phyloP scores from a whole-genome alignment of 345 rosid species.

The Lagerstroemia speciosa region DNA sequence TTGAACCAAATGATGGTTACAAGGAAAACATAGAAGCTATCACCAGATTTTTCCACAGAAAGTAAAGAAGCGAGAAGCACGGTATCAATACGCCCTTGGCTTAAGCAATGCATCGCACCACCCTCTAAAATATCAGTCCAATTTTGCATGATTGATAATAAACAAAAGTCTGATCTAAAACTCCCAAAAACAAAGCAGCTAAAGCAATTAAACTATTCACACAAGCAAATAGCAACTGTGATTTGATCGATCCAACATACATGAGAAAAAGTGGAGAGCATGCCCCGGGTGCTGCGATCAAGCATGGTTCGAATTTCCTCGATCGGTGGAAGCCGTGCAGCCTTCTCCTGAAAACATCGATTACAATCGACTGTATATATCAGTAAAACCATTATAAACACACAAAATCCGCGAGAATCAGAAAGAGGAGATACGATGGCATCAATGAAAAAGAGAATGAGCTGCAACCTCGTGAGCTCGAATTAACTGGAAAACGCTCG shows the following conservation, averaged over 20 bases:
- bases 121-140: neutral
- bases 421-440: neutral
- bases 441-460: neutral
- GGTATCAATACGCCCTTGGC: neutral
- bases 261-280: constrained; percentile 83
- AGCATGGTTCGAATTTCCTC: constrained; percentile 74
- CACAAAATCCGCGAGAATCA: neutral
- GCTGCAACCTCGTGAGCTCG: constrained; percentile 70
- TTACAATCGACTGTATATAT: neutral
- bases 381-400: neutral
- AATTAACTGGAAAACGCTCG: constrained; percentile 54
- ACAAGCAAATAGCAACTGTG: too few relatives aligned
- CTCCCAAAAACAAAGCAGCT: neutral
- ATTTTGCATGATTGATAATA: neutral
- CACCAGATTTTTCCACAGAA: neutral
- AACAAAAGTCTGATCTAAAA: neutral
- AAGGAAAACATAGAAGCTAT: too few relatives aligned
- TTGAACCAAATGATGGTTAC: neutral
- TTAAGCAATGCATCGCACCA: neutral
- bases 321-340: constrained; percentile 70
- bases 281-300: constrained; percentile 44
- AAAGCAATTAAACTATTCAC: neutral
- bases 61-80: neutral
- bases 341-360: constrained; percentile 48
- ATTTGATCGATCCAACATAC: constrained; percentile 24